A percentile compares a stretch with the other conserved stretches of the same genome.
Conservation (phyloP, 1,284 basidiomycete genomes). For the Melampsora occidentalis region DNA sequence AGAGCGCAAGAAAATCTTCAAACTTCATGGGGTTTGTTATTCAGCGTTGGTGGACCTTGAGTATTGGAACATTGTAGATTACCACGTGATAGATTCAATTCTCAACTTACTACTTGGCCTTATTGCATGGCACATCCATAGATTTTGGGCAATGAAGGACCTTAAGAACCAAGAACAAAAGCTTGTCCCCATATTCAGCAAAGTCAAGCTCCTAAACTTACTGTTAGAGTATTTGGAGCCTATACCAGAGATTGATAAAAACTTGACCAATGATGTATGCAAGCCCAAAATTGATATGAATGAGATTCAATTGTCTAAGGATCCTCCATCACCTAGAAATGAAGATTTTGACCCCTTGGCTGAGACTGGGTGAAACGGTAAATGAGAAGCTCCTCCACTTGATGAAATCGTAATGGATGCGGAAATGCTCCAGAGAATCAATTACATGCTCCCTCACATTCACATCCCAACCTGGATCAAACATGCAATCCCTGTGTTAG, state of each 20-base stretch:
- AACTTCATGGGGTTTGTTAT: slow-evolving; percentile 20
- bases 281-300: too few relatives aligned
- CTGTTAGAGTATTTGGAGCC: too few relatives aligned
- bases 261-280: too few relatives aligned
- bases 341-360: too few relatives aligned
- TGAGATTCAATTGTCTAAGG: not conserved
- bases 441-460: slow-evolving; percentile 16
- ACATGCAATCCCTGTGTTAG: too few relatives aligned
- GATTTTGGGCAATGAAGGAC: too few relatives aligned
- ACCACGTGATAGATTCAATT: slow-evolving; percentile 38
- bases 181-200: too few relatives aligned
- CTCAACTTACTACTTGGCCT: slow-evolving; percentile 3
- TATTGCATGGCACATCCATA: slow-evolving; percentile 21
- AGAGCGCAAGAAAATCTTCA: slow-evolving; percentile 9
- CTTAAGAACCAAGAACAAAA: too few relatives aligned
- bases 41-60: slow-evolving; percentile 28
- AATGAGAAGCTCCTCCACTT: slow-evolving; percentile 9
- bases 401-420: slow-evolving; percentile 29
- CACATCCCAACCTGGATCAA: slow-evolving; percentile 27
- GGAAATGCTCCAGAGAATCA: slow-evolving; percentile 4
- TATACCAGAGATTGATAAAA: too few relatives aligned
- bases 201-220: too few relatives aligned
- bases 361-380: too few relatives aligned
- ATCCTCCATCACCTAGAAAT: too few relatives aligned
- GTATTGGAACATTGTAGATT: slow-evolving; percentile 29